These are phyloP conservation scores for Plectosphaerella plurivora DNA, from an alignment of 2,329 filamentous ascomycete genomes.

Conservation along the genomic window DNA sequence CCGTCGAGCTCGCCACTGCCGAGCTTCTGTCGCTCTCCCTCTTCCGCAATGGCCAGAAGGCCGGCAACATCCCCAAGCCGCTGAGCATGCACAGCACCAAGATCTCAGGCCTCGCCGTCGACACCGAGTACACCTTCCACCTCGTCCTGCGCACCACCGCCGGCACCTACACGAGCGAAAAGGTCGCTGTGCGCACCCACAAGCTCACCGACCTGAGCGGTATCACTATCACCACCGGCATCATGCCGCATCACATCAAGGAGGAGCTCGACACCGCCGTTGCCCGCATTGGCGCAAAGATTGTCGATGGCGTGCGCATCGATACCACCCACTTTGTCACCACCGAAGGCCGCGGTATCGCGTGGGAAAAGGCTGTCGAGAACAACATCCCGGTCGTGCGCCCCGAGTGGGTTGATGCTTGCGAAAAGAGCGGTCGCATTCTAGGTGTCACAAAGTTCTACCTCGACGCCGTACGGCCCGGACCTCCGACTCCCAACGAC, in stretches of 20 bases:
- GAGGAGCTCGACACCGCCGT: slow-evolving; percentile 73
- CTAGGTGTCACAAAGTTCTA: slow-evolving; percentile 96
- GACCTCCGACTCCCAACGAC: slow-evolving; percentile 27
- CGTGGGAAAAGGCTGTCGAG: slow-evolving; percentile 95
- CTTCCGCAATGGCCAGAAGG: slow-evolving; percentile 95
- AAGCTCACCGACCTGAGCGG: slow-evolving; percentile 98
- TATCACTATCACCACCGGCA: slow-evolving; percentile 88
- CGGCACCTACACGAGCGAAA: slow-evolving; percentile 80
- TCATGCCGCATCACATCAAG: slow-evolving; percentile 68
- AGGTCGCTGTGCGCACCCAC: slow-evolving; percentile 82
- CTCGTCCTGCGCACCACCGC: slow-evolving; percentile 86
- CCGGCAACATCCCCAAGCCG: slow-evolving; percentile 86
- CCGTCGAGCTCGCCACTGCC: slow-evolving; percentile 86
- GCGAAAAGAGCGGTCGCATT: slow-evolving; percentile 86
- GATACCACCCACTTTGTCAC: slow-evolving; percentile 99
- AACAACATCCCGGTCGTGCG: slow-evolving; percentile 97
- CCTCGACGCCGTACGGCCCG: slow-evolving; percentile 67
- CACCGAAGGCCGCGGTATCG: slow-evolving; percentile 80
- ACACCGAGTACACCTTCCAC: slow-evolving; percentile 94
- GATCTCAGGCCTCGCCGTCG: slow-evolving; percentile 92
- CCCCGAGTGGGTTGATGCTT: slow-evolving; percentile 97
- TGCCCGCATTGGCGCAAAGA: slow-evolving; percentile 85
- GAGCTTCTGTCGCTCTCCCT: slow-evolving; percentile 84
- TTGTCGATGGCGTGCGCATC: slow-evolving; percentile 86
- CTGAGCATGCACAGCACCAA: slow-evolving; percentile 90